Conservation (phyloP, 2,329 filamentous ascomycete genomes). For the Colletotrichum higginsianum region DNA sequence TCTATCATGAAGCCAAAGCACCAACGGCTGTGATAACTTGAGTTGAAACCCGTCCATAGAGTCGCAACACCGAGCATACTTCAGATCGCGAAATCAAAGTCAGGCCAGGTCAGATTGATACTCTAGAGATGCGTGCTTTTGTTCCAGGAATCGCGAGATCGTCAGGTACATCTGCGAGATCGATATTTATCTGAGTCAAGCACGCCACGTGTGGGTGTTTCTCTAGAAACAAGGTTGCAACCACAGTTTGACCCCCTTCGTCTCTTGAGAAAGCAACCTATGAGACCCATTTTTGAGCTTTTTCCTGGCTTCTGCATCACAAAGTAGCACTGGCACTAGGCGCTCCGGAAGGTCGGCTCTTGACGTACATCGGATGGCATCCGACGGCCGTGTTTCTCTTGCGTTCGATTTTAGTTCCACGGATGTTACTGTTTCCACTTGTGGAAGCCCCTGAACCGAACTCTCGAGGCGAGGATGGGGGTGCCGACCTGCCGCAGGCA, state of each 20-base stretch:
- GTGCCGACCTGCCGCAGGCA: too few species aligned
- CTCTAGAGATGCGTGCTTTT: background rate
- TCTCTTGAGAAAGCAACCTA: background rate
- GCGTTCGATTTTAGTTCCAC: background rate
- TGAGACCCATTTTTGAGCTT: background rate
- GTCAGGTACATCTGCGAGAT: constrained; percentile 18
- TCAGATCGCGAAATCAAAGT: background rate
- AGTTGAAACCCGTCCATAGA: background rate
- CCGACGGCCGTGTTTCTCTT: background rate
- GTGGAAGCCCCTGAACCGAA: background rate
- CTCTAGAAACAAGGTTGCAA: background rate
- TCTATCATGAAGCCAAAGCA: background rate
- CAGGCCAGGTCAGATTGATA: background rate
- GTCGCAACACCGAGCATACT: background rate
- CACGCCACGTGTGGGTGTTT: background rate
- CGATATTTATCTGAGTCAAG: background rate
- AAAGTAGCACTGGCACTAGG: background rate
- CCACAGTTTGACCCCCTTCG: background rate
- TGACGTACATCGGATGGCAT: background rate
- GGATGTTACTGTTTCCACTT: background rate
- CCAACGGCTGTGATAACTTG: background rate
- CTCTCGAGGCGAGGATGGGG: too few species aligned
- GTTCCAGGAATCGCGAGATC: background rate
- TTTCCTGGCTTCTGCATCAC: background rate
- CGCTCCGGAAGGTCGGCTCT: background rate